Base-by-base conservation (phyloP, 2,329 filamentous ascomycete genomes). In the Epichloe amarillans region DNA sequence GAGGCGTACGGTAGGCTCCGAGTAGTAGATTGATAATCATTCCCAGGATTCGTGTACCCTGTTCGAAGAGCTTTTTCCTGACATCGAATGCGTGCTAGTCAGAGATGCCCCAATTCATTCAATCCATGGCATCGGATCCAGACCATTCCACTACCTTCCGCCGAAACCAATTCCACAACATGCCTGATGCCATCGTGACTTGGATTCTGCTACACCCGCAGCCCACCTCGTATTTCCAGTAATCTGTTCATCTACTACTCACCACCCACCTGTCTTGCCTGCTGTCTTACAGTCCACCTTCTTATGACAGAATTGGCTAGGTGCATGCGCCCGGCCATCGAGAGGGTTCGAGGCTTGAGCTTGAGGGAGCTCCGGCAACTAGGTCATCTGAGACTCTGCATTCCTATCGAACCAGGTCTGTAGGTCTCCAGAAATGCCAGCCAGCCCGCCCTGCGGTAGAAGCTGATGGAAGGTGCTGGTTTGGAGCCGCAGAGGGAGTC, bases 1-100 rank as follows among this genome's bases (percentile, higher is more conserved):
- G 70, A 73, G 56, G 74, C 73, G 2, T 81, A 80, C 56, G 64
- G 66, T 1, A 79, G 80, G 74, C 57, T 82, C 50, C 64, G 66
- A 58, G 72, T 82, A 23, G 55, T 78, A 21, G 77, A 82, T 56
- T 82, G 59, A 38, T n/a, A 1, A 10, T 40, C 8, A 30, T 10
- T 30, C 8, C 8, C 38, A 19, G n/a, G 2, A 19, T 19, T 10
- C 10, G 19, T n/a, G 19, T 41, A 41, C 4, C 39, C 17, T 23
- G 4, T 14, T 38, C 4, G 36, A n/a, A n/a, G 12, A n/a, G 15
- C 39, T 2, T 17, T 19, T 41, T 12, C 17, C 17, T n/a, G 38
- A 41, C 19, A 41, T 5, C 35, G 15, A 15, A 15, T 2, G 23
- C 12, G 21, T 4, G 15, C 30, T 23, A 15, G 42, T n/a, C 42